Evolutionary conservation across 2,329 filamentous ascomycete genomes (phyloP).

Genomic region (Cladophialophora psammophila): DNA sequence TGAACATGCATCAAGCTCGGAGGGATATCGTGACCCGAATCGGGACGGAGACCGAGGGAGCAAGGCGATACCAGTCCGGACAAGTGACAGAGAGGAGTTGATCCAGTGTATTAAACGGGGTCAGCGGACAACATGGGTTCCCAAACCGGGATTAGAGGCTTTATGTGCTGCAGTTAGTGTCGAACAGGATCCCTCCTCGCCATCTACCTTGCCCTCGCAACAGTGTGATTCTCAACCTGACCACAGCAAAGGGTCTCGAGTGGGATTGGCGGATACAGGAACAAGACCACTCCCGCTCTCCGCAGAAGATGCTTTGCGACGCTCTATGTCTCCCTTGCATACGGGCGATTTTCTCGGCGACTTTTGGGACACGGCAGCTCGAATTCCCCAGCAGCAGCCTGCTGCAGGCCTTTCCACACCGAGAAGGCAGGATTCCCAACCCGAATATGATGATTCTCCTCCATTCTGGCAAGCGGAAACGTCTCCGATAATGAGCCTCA

Average conservation of each 20-base stretch:
- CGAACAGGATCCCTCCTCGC: constrained; percentile 22
- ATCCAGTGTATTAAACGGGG: constrained; percentile 84
- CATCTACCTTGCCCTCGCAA: not conserved
- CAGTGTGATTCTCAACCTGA: constrained; percentile 50
- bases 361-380: not conserved
- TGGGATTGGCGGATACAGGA: constrained; percentile 44
- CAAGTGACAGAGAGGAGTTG: constrained; percentile 72
- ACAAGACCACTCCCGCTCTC: constrained; percentile 59
- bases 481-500: constrained; percentile 31
- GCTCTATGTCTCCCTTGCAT: constrained; percentile 77
- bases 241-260: constrained; percentile 49
- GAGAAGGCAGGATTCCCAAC: constrained; percentile 1
- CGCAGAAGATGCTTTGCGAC: constrained; percentile 43
- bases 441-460: constrained; percentile 14
- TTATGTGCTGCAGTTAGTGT: constrained; percentile 37
- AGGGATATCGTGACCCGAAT: not conserved
- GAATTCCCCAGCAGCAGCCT: not conserved
- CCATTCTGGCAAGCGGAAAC: constrained; percentile 41
- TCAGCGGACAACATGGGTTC: constrained; percentile 77
- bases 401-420: constrained; percentile 3
- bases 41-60: constrained; percentile 7
- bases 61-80: constrained; percentile 25
- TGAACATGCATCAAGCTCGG: constrained; percentile 3
- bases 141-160: constrained; percentile 64
- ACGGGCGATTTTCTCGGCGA: constrained; percentile 66